Base-by-base conservation (phyloP, 228 moss, liverwort and hornwort species). In the Sphagnum fallax region DNA sequence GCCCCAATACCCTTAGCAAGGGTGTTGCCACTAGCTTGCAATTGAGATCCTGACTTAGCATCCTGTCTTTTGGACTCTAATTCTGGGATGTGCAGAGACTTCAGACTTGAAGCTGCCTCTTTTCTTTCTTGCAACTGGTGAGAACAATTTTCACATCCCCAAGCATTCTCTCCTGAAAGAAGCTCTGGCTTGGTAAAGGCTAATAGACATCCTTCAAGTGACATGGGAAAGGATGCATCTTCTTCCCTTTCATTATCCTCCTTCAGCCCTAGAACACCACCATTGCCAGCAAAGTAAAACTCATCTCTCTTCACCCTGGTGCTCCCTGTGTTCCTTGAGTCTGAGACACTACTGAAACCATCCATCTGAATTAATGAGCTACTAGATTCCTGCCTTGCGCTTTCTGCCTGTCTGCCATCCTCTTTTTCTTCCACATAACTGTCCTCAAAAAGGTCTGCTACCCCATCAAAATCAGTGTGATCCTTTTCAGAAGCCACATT, bases 101-200 rank as follows among this genome's bases (percentile, higher is more conserved):
- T 49, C 67, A 49, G 66, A 49, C 74, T 67, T 7, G 53, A 48
- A 55, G 9, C 55, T 48, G 74, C 65, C 32, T 32, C 61, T 58
- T 69, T 32, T 32, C 32, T 70, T 61, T 81, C 76, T 55, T 80
- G 75, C 53, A 77, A 83, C 64, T 58, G 65, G 9, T 72, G 80
- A 51, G 79, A 74, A 76, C 94, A 94, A 68, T 88, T 90, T n/a
- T 90, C 92, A 76, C 91, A 95, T 60, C 65, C 94, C 94, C 94
- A 95, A 9, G 91, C 88, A 73, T 95, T 88, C 57, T 92, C 94
- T 51, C 94, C 94, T 11, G 92, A 91, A 66, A 95, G 75, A 48
- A 85, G 67, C 79, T 94, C 94, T 48, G 90, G 75, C 74, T 81
- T 85, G 0, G 92, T 90, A 76, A 91, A 95, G 49, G 81, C 88